Evolutionary conservation across 805 yeast genomes (phyloP), one percentile per base, ranked within the genome.

Genomic region (Zygosaccharomyces siamensis): DNA sequence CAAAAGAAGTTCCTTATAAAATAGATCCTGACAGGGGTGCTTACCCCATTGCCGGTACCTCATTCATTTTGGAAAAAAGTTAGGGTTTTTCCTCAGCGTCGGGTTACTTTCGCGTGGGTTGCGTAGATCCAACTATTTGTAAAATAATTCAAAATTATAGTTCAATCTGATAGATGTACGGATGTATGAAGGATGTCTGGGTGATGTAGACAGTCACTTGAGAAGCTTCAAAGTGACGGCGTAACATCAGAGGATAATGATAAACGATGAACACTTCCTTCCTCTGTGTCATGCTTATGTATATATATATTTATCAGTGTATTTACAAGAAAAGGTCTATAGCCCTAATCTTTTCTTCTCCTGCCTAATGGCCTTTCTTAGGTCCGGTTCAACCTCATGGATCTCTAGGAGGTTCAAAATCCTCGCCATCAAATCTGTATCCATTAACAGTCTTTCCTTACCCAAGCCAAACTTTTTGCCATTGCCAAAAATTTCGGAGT

Each of bases 341-440:
- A 27, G 18, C 5, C 40, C 41, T 21, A 47, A 43, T 23, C 48
- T 37, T 12, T 39, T 44, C 7, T 66, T 63, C 61, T 83, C 89
- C 60, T 84, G 89, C 27, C 61, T 61, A 50, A 80, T 59, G 0
- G 87, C 85, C 49, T 75, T 74, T 4, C 60, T 47, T 39, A 84
- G 64, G n/a, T 74, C 74, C 1, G 71, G 66, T 31, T 69, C 70
- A 32, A 75, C 61, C 31, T 73, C 77, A 23, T 66, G 70, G 40
- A 80, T 70, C 4, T 75, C 76, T 37, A 82, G 70, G 0, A 68
- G 57, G 7, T 69, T 63, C 30, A 78, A 71, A 14, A 86, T 51
- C 30, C 63, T 58, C 12, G 76, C 76, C 28, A 81, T 73, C 2
- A 73, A 70, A 2, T 68, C 72, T 14, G 75, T 72, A 47, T 73